A percentile compares a stretch with the other conserved stretches of the same genome.
These are phyloP conservation scores for Lathyrus sativus DNA, from an alignment of 306 rosid species.

Conservation along the genomic window DNA sequence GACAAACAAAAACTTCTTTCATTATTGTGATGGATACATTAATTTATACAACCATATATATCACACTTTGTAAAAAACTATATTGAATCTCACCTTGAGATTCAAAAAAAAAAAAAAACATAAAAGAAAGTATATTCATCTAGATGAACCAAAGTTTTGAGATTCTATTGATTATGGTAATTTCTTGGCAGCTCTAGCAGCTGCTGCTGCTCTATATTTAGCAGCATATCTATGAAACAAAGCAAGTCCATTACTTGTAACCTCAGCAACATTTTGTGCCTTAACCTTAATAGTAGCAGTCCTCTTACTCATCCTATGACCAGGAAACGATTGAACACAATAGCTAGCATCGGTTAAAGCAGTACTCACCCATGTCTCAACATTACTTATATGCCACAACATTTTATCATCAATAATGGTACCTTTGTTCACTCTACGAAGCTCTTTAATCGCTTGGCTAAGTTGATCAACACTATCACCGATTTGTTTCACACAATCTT, in stretches of 20 bases:
- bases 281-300: constrained; percentile 60
- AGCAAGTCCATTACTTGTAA: constrained; percentile 55
- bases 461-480: constrained; percentile 58
- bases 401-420: constrained; percentile 31
- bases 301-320: constrained; percentile 52
- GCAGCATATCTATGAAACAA: constrained; percentile 61
- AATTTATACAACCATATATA: background rate
- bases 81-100: background rate
- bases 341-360: constrained; percentile 61
- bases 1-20: background rate
- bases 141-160: background rate
- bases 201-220: constrained; percentile 37
- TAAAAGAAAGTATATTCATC: background rate
- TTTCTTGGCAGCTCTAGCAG: constrained; percentile 31
- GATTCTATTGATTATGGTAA: constrained; percentile 16
- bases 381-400: constrained; percentile 63
- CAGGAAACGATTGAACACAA: constrained; percentile 54
- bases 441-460: constrained; percentile 52
- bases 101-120: background rate
- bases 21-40: background rate
- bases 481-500: constrained; percentile 57
- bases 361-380: constrained; percentile 64
- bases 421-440: constrained; percentile 33
- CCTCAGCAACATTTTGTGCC: constrained; percentile 61
- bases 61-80: constrained; percentile 9